phyloP scores from a whole-genome alignment of 2,329 filamentous ascomycete species.

The Neobulgaria alba region DNA sequence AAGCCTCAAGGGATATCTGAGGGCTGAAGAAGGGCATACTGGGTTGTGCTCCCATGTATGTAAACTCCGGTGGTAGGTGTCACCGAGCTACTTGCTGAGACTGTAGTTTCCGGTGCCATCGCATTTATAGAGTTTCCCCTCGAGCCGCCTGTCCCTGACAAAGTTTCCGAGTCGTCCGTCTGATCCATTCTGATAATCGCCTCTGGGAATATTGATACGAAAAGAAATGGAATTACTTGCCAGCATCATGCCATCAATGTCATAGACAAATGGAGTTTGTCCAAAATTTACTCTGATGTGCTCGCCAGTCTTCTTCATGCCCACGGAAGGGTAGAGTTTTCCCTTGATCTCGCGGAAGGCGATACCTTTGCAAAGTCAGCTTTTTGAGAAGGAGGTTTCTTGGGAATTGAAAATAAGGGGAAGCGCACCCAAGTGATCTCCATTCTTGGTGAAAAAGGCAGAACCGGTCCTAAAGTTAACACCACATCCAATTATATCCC shows the following conservation, averaged over 20 bases:
- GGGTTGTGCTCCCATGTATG: too few relatives aligned
- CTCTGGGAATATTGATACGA: constrained; percentile 1
- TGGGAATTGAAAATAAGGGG: not conserved
- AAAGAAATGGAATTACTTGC: constrained; percentile 38
- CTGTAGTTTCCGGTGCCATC: too few relatives aligned
- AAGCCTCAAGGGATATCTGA: too few relatives aligned
- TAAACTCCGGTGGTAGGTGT: too few relatives aligned
- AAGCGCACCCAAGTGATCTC: constrained; percentile 40
- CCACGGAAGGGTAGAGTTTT: constrained; percentile 57
- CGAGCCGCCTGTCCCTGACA: too few relatives aligned
- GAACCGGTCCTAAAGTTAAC: constrained; percentile 56
- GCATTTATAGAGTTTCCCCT: too few relatives aligned
- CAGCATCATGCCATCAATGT: constrained; percentile 80
- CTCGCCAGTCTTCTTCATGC: constrained; percentile 57
- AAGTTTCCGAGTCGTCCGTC: too few relatives aligned
- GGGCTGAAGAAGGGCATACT: too few relatives aligned
- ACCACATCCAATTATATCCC: constrained; percentile 56
- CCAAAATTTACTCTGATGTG: constrained; percentile 58
- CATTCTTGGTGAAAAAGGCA: constrained; percentile 64
- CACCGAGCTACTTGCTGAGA: too few relatives aligned
- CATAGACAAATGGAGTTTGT: constrained; percentile 73
- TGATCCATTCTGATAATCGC: not conserved
- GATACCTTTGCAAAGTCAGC: constrained; percentile 41
- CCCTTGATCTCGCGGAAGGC: constrained; percentile 61
- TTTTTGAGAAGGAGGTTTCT: not conserved